phyloP scores from a whole-genome alignment of 768 basidiomycete genomes.

The Suillus variegatus region DNA sequence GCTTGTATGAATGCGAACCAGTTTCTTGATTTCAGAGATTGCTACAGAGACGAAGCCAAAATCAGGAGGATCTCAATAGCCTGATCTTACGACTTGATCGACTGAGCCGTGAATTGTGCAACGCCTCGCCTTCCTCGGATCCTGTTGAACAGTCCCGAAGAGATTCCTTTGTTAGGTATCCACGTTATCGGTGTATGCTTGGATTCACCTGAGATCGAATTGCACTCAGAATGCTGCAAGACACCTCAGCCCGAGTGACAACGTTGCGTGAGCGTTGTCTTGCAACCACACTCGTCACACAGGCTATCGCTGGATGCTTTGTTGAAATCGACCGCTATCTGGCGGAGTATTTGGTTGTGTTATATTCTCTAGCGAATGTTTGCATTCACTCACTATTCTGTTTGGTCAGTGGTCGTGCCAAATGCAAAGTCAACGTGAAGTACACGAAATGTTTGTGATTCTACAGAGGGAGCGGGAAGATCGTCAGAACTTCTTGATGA shows the following conservation, averaged over 20 bases:
- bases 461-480: too few species aligned
- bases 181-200: neutral
- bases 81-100: neutral
- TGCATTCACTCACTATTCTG: neutral
- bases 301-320: neutral
- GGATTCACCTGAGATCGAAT: neutral
- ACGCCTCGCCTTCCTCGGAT: neutral
- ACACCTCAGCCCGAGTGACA: neutral
- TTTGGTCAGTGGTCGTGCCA: neutral
- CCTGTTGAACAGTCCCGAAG: neutral
- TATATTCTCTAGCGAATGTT: neutral
- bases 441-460: too few species aligned
- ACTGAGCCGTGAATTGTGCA: neutral
- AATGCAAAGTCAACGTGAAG: too few species aligned
- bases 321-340: neutral
- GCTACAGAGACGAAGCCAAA: neutral
- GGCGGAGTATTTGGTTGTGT: neutral
- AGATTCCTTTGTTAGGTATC: neutral
- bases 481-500: neutral
- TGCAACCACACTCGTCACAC: neutral
- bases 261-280: neutral
- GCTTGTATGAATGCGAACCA: neutral
- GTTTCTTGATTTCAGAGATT: neutral
- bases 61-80: neutral
- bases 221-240: neutral